Evolutionary conservation across 2,329 filamentous ascomycete species (phyloP), one percentile per base, ranked within the genome.

Genomic region (Pyricularia sp.): DNA sequence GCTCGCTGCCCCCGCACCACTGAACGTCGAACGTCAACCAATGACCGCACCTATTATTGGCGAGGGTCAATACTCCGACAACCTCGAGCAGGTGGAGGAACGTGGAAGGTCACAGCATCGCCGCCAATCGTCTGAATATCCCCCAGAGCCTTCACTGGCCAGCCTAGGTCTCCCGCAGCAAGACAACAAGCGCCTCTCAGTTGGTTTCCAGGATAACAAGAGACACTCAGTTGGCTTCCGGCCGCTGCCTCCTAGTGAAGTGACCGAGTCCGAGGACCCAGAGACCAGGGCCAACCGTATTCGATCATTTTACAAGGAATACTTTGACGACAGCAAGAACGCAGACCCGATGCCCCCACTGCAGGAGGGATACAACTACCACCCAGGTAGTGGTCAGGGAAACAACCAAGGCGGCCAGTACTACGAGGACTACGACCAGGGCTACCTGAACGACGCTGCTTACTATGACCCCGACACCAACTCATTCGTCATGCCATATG

Each of bases 281-380:
- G 94, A 97, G 75, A 88, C 93, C 72, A 87, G 94, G 71, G 94
- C 94, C 68, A 97, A 97, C 79, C 88, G 94, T 66, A 99, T 99
- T 70, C 86, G 94, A 74, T 99, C 94, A 4, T 99, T 99, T 80
- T 99, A 99, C 81, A 97, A 97, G 79, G 94, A 99, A 74, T 99
- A 99, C 78, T 99, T 99, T 71, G 94, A 97, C 69, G 93, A 97
- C 57, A 85, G 81, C 66, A 90, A 86, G 73, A 75, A 76, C 57
- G 68, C 26, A n/a, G 70, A 53, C 68, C 67, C 9, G 70, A 73
- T 69, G 68, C 72, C 68, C 22, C 67, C 66, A 67, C 70, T 70
- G 66, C 70, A 70, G 59, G 70, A 70, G 62, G 68, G 69, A 65
- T 69, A 68, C 19, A 57, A 64, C 24, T 65, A 66, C 40, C 66